Evolutionary conservation across 2,329 filamentous ascomycete genomes (phyloP).

Genomic region (Neofusicoccum sp.): DNA sequence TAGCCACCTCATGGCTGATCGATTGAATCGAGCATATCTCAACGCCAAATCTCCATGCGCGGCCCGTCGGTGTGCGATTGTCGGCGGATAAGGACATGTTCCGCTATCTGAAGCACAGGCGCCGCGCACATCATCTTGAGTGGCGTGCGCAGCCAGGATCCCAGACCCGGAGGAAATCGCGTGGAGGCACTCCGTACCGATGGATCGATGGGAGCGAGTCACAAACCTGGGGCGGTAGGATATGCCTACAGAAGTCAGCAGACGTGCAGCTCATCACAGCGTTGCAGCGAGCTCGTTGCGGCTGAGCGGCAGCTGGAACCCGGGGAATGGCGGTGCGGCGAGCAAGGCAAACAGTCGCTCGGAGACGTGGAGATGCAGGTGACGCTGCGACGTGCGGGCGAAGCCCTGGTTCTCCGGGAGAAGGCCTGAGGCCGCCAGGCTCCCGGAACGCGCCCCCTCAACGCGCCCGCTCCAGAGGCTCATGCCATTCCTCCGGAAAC

Average conservation of each 20-base stretch:
- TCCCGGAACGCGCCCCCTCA: neutral
- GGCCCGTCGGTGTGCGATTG: neutral
- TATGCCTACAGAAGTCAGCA: neutral
- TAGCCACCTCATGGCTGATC: neutral
- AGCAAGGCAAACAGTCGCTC: neutral
- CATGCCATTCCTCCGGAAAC: neutral
- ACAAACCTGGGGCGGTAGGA: neutral
- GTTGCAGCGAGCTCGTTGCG: neutral
- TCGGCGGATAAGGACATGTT: neutral
- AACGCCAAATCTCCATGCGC: neutral
- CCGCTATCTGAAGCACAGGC: neutral
- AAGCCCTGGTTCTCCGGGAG: neutral
- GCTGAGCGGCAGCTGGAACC: neutral
- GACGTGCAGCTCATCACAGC: neutral
- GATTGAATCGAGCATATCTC: neutral
- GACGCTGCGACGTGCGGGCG: neutral
- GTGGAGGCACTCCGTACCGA: neutral
- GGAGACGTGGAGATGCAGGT: neutral
- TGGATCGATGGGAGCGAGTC: neutral
- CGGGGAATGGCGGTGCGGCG: neutral
- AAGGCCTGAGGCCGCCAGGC: neutral
- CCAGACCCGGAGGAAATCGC: neutral
- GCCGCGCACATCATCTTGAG: neutral
- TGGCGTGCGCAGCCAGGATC: neutral
- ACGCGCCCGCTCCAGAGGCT: too few species aligned